phyloP scores from a whole-genome alignment of 2,329 filamentous ascomycete genomes.

The Sphaerulina populicola region DNA sequence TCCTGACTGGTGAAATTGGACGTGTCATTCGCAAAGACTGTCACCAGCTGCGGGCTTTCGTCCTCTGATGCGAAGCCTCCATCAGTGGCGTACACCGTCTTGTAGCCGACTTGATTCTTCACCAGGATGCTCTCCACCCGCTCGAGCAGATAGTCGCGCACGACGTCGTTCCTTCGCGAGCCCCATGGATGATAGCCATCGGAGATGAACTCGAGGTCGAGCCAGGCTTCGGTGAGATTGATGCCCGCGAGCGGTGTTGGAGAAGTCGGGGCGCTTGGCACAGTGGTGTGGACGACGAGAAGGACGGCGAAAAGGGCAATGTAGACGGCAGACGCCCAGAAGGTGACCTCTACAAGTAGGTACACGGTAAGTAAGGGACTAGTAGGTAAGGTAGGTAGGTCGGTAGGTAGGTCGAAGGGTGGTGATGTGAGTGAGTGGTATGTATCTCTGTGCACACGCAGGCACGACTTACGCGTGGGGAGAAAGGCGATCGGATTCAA shows the following conservation, averaged over 20 bases:
- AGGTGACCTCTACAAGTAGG: slow-evolving; percentile 52
- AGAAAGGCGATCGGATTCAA: slow-evolving; percentile 60
- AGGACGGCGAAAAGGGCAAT: slow-evolving; percentile 63
- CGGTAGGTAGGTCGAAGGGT: too few relatives aligned
- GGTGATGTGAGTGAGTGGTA: too few relatives aligned
- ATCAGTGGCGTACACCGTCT: slow-evolving; percentile 28
- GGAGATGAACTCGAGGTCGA: slow-evolving; percentile 68
- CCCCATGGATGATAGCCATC: slow-evolving; percentile 61
- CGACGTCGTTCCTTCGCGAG: slow-evolving; percentile 65
- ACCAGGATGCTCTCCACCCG: slow-evolving; percentile 63
- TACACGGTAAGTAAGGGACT: too few relatives aligned
- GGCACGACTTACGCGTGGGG: slow-evolving; percentile 44
- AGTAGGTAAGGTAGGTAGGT: too few relatives aligned
- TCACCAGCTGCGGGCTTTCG: slow-evolving; percentile 31
- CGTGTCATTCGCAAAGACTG: slow-evolving; percentile 67
- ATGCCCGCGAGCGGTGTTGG: slow-evolving; percentile 53
- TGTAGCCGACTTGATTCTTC: slow-evolving; percentile 47
- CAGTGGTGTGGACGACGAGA: slow-evolving; percentile 65
- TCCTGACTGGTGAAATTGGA: slow-evolving; percentile 63
- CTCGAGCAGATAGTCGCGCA: slow-evolving; percentile 65
- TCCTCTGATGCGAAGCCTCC: slow-evolving; percentile 27
- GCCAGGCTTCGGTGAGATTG: slow-evolving; percentile 79
- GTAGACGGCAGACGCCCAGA: slow-evolving; percentile 70
- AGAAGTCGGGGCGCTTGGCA: slow-evolving; percentile 63
- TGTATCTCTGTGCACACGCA: too few relatives aligned